Conservation (phyloP, 2,329 filamentous ascomycete genomes). For the Penicillium sp. region DNA sequence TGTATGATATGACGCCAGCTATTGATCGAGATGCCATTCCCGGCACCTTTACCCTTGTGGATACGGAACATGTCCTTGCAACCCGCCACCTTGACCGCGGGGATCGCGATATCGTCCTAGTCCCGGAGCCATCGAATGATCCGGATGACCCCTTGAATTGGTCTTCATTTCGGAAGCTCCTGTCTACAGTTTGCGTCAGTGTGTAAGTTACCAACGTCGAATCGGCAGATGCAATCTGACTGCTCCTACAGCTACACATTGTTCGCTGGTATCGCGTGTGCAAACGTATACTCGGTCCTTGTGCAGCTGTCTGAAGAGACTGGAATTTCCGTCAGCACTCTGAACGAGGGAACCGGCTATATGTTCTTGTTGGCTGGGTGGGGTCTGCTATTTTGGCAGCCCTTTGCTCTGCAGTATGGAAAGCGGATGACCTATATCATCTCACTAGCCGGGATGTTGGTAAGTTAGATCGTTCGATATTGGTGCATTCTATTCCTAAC, state of each 20-base stretch:
- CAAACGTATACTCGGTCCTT: slow-evolving; percentile 47
- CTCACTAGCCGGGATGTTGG: slow-evolving; percentile 39
- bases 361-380: slow-evolving; percentile 51
- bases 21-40: slow-evolving; percentile 40
- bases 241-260: slow-evolving; percentile 42
- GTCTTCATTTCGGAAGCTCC: slow-evolving; percentile 47
- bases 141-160: slow-evolving; percentile 56
- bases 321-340: slow-evolving; percentile 37
- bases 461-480: slow-evolving; percentile 22
- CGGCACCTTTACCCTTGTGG: slow-evolving; percentile 52
- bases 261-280: slow-evolving; percentile 42
- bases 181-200: slow-evolving; percentile 50
- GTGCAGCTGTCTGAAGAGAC: slow-evolving; percentile 43
- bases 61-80: slow-evolving; percentile 42
- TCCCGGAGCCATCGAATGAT: slow-evolving; percentile 50
- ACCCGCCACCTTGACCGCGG: slow-evolving; percentile 36
- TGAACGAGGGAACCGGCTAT: slow-evolving; percentile 47
- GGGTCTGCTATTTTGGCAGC: slow-evolving; percentile 54
- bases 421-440: slow-evolving; percentile 43
- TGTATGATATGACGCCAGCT: slow-evolving; percentile 30
- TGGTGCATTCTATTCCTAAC: too few relatives aligned
- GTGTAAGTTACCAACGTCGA: slow-evolving; percentile 34
- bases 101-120: slow-evolving; percentile 46
- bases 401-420: slow-evolving; percentile 52
- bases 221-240: not conserved